Evolutionary conservation across 345 rosid genomes (phyloP).

Genomic region (Eucalyptus pauciflora): DNA sequence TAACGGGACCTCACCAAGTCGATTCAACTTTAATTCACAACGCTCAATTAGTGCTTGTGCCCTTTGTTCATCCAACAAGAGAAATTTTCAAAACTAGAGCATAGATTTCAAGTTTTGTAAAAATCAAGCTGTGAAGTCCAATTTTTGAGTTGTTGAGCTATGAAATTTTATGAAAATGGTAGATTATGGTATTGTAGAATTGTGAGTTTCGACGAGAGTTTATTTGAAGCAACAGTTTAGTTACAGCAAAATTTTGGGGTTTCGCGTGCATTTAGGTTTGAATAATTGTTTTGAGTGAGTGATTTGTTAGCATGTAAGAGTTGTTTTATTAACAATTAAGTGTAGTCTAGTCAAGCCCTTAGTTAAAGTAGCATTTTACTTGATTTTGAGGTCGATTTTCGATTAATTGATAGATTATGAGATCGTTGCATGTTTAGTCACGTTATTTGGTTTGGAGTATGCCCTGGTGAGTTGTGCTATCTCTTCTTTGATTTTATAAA

Average conservation of each 20-base stretch:
- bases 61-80: background rate
- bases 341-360: background rate
- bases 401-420: background rate
- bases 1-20: accelerated
- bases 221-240: no score
- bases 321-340: background rate
- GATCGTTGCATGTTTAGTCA: background rate
- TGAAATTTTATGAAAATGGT: no score
- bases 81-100: background rate
- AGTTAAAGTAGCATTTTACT: background rate
- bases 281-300: background rate
- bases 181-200: no score
- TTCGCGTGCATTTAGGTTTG: background rate
- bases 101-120: accelerated
- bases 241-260: background rate
- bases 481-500: no score
- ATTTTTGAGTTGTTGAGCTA: no score
- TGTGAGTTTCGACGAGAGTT: accelerated
- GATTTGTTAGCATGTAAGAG: background rate
- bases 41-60: accelerated
- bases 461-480: accelerated
- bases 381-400: background rate
- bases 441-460: background rate
- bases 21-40: no score
- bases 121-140: accelerated